Conservation (phyloP, 2,329 filamentous ascomycete species). For the Exophiala viscosa region DNA sequence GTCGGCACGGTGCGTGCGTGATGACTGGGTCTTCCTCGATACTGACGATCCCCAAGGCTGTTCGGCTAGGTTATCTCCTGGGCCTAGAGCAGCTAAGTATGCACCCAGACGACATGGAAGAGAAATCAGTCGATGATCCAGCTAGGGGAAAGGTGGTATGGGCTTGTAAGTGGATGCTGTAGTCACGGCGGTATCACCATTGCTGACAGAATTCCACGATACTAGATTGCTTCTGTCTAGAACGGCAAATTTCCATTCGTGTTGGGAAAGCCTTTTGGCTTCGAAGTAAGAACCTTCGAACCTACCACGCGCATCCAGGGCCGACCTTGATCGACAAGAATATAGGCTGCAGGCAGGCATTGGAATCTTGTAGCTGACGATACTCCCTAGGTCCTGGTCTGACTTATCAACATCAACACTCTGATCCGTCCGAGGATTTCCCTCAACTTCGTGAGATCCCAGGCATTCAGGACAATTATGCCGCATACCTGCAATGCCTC, state of each 20-base stretch:
- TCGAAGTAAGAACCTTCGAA: constrained; percentile 6
- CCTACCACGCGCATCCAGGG: neutral
- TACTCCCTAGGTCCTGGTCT: constrained; percentile 9
- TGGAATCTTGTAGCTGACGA: neutral
- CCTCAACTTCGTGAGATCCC: constrained; percentile 14
- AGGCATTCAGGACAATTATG: constrained; percentile 12
- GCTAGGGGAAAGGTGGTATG: constrained; percentile 14
- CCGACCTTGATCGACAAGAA: neutral
- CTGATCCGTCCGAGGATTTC: constrained; percentile 13
- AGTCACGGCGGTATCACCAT: neutral
- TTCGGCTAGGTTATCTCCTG: constrained; percentile 12
- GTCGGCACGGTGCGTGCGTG: constrained; percentile 9
- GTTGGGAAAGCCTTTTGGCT: constrained; percentile 17
- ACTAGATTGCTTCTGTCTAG: constrained; percentile 14
- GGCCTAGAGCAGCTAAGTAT: constrained; percentile 13
- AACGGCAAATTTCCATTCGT: constrained; percentile 16
- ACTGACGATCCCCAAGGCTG: constrained; percentile 6
- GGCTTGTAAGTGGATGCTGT: constrained; percentile 4
- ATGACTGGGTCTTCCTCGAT: neutral
- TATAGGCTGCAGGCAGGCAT: neutral
- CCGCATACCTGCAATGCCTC: constrained; percentile 17
- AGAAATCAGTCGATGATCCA: constrained; percentile 11
- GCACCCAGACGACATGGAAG: constrained; percentile 13
- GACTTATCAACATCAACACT: constrained; percentile 13
- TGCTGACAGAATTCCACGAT: neutral